A percentile compares a stretch with the other conserved stretches of the same genome.
Evolutionary conservation across 345 rosid genomes (phyloP).

Genomic region (Linum usitatissimum): DNA sequence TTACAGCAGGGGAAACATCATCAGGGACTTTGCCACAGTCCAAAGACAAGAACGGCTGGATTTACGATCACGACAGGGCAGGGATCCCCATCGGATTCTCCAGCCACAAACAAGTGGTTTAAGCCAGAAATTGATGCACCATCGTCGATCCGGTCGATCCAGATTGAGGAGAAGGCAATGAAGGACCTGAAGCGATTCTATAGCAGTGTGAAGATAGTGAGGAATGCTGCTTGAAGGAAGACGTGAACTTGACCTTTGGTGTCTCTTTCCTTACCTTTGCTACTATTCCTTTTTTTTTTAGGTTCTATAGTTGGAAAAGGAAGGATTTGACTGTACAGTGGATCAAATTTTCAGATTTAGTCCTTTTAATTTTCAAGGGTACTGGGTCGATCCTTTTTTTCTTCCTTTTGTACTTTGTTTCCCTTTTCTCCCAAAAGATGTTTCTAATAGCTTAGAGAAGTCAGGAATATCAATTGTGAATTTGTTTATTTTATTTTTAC

Average conservation of each 20-base stretch:
- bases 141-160: slow-evolving; percentile 77
- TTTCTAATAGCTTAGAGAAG: neutral
- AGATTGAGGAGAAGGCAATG: slow-evolving; percentile 91
- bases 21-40: slow-evolving; percentile 50
- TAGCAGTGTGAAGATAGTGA: slow-evolving; percentile 74
- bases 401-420: neutral
- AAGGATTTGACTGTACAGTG: neutral
- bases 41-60: slow-evolving; percentile 63
- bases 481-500: neutral
- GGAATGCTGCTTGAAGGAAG: slow-evolving; percentile 27
- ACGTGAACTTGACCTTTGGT: neutral
- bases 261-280: neutral
- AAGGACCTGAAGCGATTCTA: slow-evolving; percentile 85
- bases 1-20: slow-evolving; percentile 50
- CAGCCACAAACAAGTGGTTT: slow-evolving; percentile 86
- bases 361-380: neutral
- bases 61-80: slow-evolving; percentile 50
- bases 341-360: neutral
- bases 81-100: slow-evolving; percentile 78
- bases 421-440: neutral
- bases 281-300: neutral
- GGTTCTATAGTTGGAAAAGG: neutral
- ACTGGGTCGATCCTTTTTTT: neutral
- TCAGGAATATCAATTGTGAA: neutral
- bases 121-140: slow-evolving; percentile 65